Evolutionary conservation across 1,284 basidiomycete genomes (phyloP).

Genomic region (Puccinia triticina): DNA sequence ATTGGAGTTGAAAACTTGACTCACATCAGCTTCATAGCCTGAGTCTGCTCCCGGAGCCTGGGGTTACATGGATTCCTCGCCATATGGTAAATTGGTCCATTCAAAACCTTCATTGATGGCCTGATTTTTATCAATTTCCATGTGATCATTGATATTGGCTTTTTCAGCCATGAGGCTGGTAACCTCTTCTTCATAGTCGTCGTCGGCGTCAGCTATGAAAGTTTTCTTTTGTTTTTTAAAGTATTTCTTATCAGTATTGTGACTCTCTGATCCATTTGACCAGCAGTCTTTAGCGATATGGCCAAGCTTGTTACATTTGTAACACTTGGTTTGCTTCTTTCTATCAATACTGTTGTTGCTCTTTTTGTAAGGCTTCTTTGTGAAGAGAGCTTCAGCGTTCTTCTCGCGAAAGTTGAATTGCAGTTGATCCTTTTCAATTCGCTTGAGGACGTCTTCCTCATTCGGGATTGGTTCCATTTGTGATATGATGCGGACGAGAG

Average conservation of each 20-base stretch:
- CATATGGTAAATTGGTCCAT: background rate
- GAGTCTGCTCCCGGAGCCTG: background rate
- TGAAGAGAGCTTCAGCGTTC: background rate
- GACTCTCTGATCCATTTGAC: background rate
- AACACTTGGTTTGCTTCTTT: slow-evolving; percentile 9
- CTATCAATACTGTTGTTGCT: background rate
- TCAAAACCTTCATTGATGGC: background rate
- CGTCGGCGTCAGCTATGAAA: background rate
- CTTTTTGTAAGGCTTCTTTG: slow-evolving; percentile 13
- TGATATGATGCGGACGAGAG: slow-evolving; percentile 7
- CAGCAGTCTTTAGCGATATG: slow-evolving; percentile 22
- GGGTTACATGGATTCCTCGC: background rate
- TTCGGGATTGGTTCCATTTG: slow-evolving; percentile 20
- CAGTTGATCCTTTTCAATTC: slow-evolving; percentile 18
- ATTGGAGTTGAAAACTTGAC: background rate
- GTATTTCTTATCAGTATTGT: background rate
- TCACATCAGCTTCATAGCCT: slow-evolving; percentile 29
- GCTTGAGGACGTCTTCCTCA: slow-evolving; percentile 1
- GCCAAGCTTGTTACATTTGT: slow-evolving; percentile 23
- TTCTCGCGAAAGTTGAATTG: background rate
- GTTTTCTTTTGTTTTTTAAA: slow-evolving; percentile 9
- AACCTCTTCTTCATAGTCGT: slow-evolving; percentile 7
- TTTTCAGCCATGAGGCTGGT: slow-evolving; percentile 19
- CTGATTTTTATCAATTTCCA: background rate
- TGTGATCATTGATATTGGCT: background rate